These are phyloP conservation scores for Begonia fuchsioides DNA, from an alignment of 306 rosid genomes.

Conservation along the genomic window DNA sequence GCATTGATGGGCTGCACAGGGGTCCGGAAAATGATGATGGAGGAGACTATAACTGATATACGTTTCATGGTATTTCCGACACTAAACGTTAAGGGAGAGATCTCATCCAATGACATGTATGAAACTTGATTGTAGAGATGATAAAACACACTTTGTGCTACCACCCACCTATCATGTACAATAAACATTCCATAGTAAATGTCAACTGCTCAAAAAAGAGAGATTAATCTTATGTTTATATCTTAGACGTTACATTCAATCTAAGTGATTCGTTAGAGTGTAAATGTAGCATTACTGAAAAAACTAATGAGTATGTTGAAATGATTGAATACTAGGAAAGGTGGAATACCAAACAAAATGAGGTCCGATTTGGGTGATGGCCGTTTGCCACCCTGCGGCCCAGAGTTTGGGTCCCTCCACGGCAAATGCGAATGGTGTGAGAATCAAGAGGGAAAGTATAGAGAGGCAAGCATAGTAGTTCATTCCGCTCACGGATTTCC, in stretches of 20 bases:
- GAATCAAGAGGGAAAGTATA: constrained; percentile 60
- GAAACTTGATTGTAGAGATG: constrained; percentile 93
- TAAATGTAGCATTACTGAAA: no score
- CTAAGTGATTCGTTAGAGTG: no score
- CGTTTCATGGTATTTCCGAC: constrained; percentile 96
- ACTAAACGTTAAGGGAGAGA: constrained; percentile 90
- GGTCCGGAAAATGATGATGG: constrained; percentile 79
- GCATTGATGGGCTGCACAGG: constrained; percentile 84
- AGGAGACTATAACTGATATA: constrained; percentile 78
- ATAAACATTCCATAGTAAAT: background rate
- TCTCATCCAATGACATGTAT: constrained; percentile 85
- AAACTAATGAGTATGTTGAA: no score
- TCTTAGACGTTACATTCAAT: no score
- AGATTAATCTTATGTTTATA: no score
- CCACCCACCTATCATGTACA: constrained; percentile 67
- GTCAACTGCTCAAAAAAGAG: no score
- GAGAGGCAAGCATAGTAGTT: constrained; percentile 83
- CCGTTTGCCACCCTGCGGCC: constrained; percentile 66
- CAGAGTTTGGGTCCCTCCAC: constrained; percentile 85
- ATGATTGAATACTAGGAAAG: background rate
- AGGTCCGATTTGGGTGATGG: constrained; percentile 61
- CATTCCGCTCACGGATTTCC: constrained; percentile 87
- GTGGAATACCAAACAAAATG: constrained; percentile 49
- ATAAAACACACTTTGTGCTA: constrained; percentile 84
- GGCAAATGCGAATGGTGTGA: constrained; percentile 80